phyloP scores from a whole-genome alignment of 768 basidiomycete genomes.

The Serendipita sp. region DNA sequence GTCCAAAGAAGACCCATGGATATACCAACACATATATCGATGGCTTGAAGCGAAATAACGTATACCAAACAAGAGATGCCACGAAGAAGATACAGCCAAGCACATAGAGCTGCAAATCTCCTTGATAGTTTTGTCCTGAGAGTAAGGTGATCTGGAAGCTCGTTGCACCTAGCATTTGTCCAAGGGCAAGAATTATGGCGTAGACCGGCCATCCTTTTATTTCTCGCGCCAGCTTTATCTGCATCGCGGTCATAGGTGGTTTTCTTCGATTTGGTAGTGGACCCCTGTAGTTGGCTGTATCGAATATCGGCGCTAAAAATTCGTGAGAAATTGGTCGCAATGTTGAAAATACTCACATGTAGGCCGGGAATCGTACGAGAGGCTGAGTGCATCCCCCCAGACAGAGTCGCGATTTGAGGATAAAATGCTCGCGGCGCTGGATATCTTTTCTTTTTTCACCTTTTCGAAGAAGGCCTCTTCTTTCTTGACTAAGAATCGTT shows the following conservation, averaged over 20 bases:
- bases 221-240: constrained; percentile 69
- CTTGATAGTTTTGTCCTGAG: constrained; percentile 71
- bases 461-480: constrained; percentile 88
- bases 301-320: constrained; percentile 13
- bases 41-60: constrained; percentile 72
- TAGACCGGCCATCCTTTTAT: constrained; percentile 81
- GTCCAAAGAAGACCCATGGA: constrained; percentile 83
- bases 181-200: constrained; percentile 71
- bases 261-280: constrained; percentile 31
- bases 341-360: constrained; percentile 35
- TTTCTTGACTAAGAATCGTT: constrained; percentile 76
- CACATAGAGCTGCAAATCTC: constrained; percentile 70
- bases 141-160: constrained; percentile 91
- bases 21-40: constrained; percentile 72
- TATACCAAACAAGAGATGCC: constrained; percentile 77
- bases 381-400: constrained; percentile 33
- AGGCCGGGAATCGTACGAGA: constrained; percentile 44
- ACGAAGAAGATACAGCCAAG: constrained; percentile 79
- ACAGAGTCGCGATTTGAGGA: constrained; percentile 67
- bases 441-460: constrained; percentile 75
- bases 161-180: constrained; percentile 81
- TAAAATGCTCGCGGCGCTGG: constrained; percentile 60
- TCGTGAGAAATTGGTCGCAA: neutral
- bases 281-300: constrained; percentile 29
- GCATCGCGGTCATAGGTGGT: constrained; percentile 62